phyloP scores from a whole-genome alignment of 2,329 filamentous ascomycete species.

The Calcarisporium arbuscula region DNA sequence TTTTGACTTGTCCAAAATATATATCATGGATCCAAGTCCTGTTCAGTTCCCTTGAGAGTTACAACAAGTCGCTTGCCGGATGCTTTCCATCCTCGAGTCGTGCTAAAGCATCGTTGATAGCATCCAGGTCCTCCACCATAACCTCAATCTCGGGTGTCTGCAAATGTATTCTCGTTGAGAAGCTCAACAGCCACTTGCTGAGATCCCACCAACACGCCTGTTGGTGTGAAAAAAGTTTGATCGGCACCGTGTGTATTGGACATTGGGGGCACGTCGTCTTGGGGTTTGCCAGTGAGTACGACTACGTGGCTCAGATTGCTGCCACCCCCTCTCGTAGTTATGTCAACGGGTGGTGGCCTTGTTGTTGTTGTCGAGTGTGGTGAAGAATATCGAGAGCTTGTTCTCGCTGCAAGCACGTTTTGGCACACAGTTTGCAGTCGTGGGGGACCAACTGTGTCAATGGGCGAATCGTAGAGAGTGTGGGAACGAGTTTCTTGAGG shows the following conservation, averaged over 20 bases:
- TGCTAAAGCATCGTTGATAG: slow-evolving; percentile 4
- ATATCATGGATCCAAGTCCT: too few species aligned
- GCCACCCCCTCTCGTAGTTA: slow-evolving; percentile 3
- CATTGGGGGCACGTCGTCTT: not conserved
- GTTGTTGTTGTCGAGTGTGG: slow-evolving; percentile 5
- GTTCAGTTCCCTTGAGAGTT: too few species aligned
- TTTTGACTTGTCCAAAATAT: too few species aligned
- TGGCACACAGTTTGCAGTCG: slow-evolving; percentile 6
- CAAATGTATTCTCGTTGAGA: slow-evolving; percentile 1
- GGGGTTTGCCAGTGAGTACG: slow-evolving; percentile 1
- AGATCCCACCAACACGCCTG: slow-evolving; percentile 4
- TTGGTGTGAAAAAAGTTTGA: slow-evolving; percentile 7
- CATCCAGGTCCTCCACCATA: slow-evolving; percentile 3
- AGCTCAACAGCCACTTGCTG: slow-evolving; percentile 7
- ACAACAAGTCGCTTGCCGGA: slow-evolving; percentile 5
- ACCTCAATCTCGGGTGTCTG: slow-evolving; percentile 2
- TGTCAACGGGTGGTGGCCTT: slow-evolving; percentile 1
- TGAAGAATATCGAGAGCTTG: slow-evolving; percentile 6
- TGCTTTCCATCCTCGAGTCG: slow-evolving; percentile 2
- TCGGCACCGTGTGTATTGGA: slow-evolving; percentile 5
- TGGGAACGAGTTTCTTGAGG: slow-evolving; percentile 3
- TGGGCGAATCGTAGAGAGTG: slow-evolving; percentile 5
- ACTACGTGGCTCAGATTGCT: slow-evolving; percentile 8
- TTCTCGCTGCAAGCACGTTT: slow-evolving; percentile 6
- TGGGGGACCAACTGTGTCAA: slow-evolving; percentile 4